phyloP scores from a whole-genome alignment of 805 yeast genomes.

The Cyberlindnera xylosilytica region DNA sequence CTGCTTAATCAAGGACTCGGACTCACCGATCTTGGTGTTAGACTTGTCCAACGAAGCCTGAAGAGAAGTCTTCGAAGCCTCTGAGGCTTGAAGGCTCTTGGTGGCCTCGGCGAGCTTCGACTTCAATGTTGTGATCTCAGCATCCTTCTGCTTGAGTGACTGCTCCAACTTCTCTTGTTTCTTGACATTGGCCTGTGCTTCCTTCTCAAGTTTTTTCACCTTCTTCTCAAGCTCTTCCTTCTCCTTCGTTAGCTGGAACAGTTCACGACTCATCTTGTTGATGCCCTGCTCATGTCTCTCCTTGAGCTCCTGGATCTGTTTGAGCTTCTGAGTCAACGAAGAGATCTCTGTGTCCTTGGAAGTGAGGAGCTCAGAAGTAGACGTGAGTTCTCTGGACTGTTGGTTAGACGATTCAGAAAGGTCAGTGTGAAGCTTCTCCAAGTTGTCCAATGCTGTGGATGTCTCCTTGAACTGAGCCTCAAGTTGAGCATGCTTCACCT shows the following conservation, averaged over 20 bases:
- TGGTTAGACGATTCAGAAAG: slow-evolving; percentile 31
- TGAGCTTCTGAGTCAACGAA: slow-evolving; percentile 27
- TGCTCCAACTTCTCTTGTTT: slow-evolving; percentile 21
- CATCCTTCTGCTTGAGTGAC: slow-evolving; percentile 17
- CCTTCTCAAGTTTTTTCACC: slow-evolving; percentile 38
- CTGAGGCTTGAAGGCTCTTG: slow-evolving; percentile 1
- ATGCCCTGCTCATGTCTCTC: slow-evolving; percentile 80
- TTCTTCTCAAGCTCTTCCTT: slow-evolving; percentile 48
- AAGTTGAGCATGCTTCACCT: slow-evolving; percentile 21
- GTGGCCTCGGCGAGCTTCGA: slow-evolving; percentile 8
- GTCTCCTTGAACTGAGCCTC: slow-evolving; percentile 12
- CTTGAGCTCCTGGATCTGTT: slow-evolving; percentile 35
- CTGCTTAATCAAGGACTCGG: slow-evolving; percentile 35
- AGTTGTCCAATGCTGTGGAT: slow-evolving; percentile 16
- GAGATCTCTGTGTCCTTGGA: slow-evolving; percentile 24
- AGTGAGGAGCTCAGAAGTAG: slow-evolving; percentile 13
- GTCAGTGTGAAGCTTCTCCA: slow-evolving; percentile 33
- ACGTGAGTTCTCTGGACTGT: slow-evolving; percentile 32
- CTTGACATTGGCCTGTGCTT: slow-evolving; percentile 21
- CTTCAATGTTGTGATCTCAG: slow-evolving; percentile 14
- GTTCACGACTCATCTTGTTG: slow-evolving; percentile 84
- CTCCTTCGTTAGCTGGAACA: slow-evolving; percentile 60
- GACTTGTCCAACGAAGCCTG: slow-evolving; percentile 27
- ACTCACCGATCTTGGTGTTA: slow-evolving; percentile 28
- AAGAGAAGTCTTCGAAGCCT: slow-evolving; percentile 7